Evolutionary conservation across 129 eudicot genomes (phyloP).

Genomic region (Escallonia herrerae): DNA sequence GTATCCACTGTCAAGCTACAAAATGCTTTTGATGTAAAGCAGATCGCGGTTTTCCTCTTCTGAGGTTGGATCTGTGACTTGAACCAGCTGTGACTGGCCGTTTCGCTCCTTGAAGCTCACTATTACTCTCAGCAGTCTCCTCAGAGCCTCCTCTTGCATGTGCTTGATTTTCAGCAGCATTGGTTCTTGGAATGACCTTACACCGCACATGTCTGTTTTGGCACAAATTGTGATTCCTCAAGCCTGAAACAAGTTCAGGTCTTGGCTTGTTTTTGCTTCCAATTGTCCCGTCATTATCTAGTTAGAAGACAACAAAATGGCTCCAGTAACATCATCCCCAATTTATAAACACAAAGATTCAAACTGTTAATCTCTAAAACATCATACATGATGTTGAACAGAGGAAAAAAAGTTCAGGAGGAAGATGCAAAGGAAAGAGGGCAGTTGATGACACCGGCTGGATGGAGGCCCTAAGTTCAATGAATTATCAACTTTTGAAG

Average conservation of each 20-base stretch:
- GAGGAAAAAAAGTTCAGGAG: neutral
- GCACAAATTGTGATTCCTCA: constrained; percentile 24
- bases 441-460: neutral
- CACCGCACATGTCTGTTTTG: constrained; percentile 49
- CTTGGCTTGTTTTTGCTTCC: constrained; percentile 31
- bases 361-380: no score
- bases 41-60: constrained; percentile 5
- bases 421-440: neutral
- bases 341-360: neutral
- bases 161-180: constrained; percentile 12
- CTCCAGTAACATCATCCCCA: neutral
- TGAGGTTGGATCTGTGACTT: neutral
- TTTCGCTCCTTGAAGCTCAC: constrained; percentile 5
- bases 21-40: neutral
- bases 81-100: constrained; percentile 11
- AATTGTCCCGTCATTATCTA: constrained; percentile 50
- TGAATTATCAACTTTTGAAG: neutral
- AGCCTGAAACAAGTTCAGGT: constrained; percentile 22
- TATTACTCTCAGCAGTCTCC: constrained; percentile 25
- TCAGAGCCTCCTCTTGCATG: constrained; percentile 13
- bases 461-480: neutral
- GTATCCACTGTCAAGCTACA: neutral
- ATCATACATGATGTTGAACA: no score
- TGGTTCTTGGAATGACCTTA: constrained; percentile 31
- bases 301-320: neutral